A percentile compares a stretch with the other conserved stretches of the same genome.
These are phyloP conservation scores for Pleurotus tuoliensis DNA, from an alignment of 768 basidiomycete genomes.

Conservation along the genomic window DNA sequence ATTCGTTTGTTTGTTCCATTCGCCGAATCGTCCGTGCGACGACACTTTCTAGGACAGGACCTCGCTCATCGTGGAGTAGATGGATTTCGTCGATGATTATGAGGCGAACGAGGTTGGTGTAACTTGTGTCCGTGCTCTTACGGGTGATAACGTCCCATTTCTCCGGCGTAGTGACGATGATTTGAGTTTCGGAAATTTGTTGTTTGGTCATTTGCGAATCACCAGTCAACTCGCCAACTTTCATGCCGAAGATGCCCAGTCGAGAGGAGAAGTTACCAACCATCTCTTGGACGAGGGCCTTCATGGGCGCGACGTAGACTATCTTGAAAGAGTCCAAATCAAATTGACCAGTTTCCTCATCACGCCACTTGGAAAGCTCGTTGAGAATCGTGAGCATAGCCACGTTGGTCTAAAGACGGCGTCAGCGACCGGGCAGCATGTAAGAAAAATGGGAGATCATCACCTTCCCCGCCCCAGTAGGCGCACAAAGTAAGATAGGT, in stretches of 20 bases:
- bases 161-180: slow-evolving; percentile 98
- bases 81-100: slow-evolving; percentile 99
- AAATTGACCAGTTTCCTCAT: slow-evolving; percentile 74
- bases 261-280: slow-evolving; percentile 90
- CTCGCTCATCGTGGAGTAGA: slow-evolving; percentile 94
- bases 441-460: slow-evolving; percentile 16
- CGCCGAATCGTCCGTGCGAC: slow-evolving; percentile 85
- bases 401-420: slow-evolving; percentile 77
- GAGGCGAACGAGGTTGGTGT: slow-evolving; percentile 93
- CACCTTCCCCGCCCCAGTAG: slow-evolving; percentile 98
- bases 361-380: slow-evolving; percentile 84
- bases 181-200: slow-evolving; percentile 94
- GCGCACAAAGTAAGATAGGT: slow-evolving; percentile 92
- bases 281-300: slow-evolving; percentile 98
- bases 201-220: slow-evolving; percentile 98
- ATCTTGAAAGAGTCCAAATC: slow-evolving; percentile 93
- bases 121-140: slow-evolving; percentile 94
- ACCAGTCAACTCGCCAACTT: slow-evolving; percentile 93
- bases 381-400: slow-evolving; percentile 94
- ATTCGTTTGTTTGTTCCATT: slow-evolving; percentile 93
- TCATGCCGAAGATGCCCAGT: slow-evolving; percentile 66
- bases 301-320: slow-evolving; percentile 98
- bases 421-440: not conserved
- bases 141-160: slow-evolving; percentile 99
- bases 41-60: slow-evolving; percentile 91